Percentiles rank a stretch among this genome's conserved stretches.
These are phyloP conservation scores for Rosa rugosa DNA, from an alignment of 306 rosid genomes.

Conservation along the genomic window DNA sequence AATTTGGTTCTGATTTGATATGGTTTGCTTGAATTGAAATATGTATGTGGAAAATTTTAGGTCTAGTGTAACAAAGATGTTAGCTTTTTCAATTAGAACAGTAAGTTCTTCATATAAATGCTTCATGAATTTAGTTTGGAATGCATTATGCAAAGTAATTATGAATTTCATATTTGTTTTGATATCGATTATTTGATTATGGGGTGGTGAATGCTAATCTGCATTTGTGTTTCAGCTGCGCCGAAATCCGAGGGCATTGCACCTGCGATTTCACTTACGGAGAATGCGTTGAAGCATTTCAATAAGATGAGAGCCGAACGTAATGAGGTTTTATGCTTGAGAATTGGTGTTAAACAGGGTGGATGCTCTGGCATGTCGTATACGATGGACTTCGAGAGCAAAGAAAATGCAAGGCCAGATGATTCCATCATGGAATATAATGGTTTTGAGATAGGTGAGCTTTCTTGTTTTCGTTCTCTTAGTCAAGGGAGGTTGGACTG, in stretches of 20 bases:
- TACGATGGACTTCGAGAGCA: constrained; percentile 85
- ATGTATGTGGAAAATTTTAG: neutral
- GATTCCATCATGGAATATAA: constrained; percentile 84
- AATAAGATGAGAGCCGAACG: constrained; percentile 84
- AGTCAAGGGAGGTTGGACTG: neutral
- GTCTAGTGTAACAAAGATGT: too few species aligned
- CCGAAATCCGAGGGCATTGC: constrained; percentile 42
- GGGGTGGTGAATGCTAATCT: neutral
- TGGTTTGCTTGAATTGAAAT: constrained; percentile 3
- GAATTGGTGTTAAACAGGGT: constrained; percentile 97
- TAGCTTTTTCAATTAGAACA: neutral
- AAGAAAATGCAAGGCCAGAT: constrained; percentile 65
- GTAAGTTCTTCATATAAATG: neutral
- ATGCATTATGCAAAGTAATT: neutral
- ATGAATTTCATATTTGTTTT: neutral
- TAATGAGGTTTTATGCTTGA: constrained; percentile 70
- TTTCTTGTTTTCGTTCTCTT: neutral
- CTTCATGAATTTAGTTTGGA: neutral
- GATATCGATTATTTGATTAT: neutral
- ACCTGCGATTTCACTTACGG: constrained; percentile 53
- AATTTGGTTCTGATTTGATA: neutral
- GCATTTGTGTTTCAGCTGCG: constrained; percentile 37
- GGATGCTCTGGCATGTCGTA: constrained; percentile 99
- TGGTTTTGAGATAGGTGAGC: constrained; percentile 77
- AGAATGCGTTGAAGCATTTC: constrained; percentile 88